These are phyloP conservation scores for Ambrosia artemisiifolia DNA, from an alignment of 129 eudicot genomes.

Conservation along the genomic window DNA sequence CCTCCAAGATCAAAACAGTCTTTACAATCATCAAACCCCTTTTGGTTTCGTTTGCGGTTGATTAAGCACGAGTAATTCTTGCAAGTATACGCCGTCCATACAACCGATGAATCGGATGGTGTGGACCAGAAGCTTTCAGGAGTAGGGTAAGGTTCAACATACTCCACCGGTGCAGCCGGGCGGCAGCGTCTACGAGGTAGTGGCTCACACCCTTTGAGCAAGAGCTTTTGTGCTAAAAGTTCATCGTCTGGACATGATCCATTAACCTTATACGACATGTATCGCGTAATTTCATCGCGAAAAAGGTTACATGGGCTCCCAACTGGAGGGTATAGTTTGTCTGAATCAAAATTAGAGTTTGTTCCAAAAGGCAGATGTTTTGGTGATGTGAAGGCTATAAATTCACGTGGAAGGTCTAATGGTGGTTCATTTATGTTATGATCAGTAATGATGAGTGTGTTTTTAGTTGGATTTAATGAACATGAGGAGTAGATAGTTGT, in stretches of 20 bases:
- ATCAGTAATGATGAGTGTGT: not conserved
- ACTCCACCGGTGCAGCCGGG: conserved; percentile 44
- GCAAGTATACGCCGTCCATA: conserved; percentile 82
- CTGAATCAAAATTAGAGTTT: conserved; percentile 49
- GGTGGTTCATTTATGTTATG: conserved; percentile 9
- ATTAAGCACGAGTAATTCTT: conserved; percentile 57
- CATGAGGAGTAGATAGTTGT: conserved; percentile 42
- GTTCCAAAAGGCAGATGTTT: conserved; percentile 62
- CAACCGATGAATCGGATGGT: conserved; percentile 59
- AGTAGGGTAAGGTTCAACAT: conserved; percentile 53
- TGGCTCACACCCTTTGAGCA: conserved; percentile 69
- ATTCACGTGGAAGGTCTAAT: conserved; percentile 49
- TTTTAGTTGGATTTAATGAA: conserved; percentile 23
- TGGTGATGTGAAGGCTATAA: conserved; percentile 54
- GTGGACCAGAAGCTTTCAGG: conserved; percentile 65
- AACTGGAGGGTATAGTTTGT: conserved; percentile 52
- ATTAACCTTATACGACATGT: conserved; percentile 49
- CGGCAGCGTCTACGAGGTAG: conserved; percentile 73
- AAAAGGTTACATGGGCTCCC: conserved; percentile 52
- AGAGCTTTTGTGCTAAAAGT: conserved; percentile 52
- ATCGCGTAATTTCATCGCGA: conserved; percentile 32
- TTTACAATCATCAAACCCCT: conserved; percentile 60
- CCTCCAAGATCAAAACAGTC: conserved; percentile 67
- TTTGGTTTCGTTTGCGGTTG: conserved; percentile 33
- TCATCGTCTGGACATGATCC: conserved; percentile 73